Percentiles rank a stretch among this genome's conserved stretches.
Conservation (phyloP, 2,329 filamentous ascomycete species). For the Zopfia rhizophila region DNA sequence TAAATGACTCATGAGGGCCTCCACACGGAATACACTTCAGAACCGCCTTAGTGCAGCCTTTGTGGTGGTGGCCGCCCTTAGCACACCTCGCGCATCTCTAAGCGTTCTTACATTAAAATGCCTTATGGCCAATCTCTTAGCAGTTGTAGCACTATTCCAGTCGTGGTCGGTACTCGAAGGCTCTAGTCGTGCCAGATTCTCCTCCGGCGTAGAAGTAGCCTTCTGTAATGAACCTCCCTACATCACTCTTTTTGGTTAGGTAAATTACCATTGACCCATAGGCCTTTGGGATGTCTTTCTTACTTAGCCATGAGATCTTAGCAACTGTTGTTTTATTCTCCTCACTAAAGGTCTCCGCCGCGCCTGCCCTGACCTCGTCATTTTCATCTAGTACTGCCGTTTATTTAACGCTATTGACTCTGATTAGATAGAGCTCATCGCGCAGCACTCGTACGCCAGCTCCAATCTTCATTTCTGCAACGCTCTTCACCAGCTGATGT, state of each 20-base stretch:
- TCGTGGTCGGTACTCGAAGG: constrained; percentile 14
- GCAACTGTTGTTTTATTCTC: constrained; percentile 16
- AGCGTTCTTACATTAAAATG: constrained; percentile 14
- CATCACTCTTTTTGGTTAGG: constrained; percentile 14
- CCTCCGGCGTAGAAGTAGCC: constrained; percentile 19
- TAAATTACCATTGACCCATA: constrained; percentile 16
- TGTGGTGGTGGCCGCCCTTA: constrained; percentile 18
- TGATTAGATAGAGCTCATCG: constrained; percentile 15
- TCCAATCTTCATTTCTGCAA: constrained; percentile 16
- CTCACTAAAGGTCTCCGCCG: constrained; percentile 12
- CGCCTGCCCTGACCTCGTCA: constrained; percentile 8
- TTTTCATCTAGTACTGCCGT: constrained; percentile 11
- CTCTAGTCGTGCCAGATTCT: constrained; percentile 17
- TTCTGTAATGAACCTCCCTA: constrained; percentile 14
- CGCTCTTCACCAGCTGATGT: constrained; percentile 8
- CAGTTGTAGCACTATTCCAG: constrained; percentile 18
- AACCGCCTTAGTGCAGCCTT: constrained; percentile 14
- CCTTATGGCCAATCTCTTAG: constrained; percentile 18
- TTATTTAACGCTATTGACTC: constrained; percentile 15
- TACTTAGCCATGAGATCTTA: constrained; percentile 17
- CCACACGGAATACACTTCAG: constrained; percentile 8
- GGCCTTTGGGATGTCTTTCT: constrained; percentile 13
- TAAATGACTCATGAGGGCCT: constrained; percentile 15
- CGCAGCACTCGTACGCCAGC: constrained; percentile 17
- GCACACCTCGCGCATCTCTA: constrained; percentile 17